Evolutionary conservation across 1,139 yeast species (phyloP).

Genomic region (Debaryomycetaceae sp.): DNA sequence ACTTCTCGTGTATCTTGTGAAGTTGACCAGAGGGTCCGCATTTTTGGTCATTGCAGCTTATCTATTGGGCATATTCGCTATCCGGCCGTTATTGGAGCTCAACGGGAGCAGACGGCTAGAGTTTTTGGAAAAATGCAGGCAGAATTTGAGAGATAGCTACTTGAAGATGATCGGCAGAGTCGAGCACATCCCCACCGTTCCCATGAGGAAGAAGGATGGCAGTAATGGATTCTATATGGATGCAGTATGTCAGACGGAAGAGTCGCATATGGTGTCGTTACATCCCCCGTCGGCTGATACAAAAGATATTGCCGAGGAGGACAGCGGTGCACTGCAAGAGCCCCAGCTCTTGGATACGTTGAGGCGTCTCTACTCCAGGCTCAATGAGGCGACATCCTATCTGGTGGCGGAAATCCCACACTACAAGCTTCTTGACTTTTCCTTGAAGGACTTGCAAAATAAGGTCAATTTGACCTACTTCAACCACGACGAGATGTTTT

Average conservation of each 20-base stretch:
- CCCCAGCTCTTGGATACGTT: constrained; percentile 22
- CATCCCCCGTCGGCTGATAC: constrained; percentile 1
- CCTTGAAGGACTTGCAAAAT: constrained; percentile 36
- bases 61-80: constrained; percentile 27
- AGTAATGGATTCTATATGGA: constrained; percentile 36
- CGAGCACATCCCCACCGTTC: constrained; percentile 40
- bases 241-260: constrained; percentile 37
- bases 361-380: constrained; percentile 17
- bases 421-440: constrained; percentile 25
- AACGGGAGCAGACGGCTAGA: constrained; percentile 31
- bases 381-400: constrained; percentile 28
- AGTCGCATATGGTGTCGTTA: constrained; percentile 16
- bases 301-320: constrained; percentile 13
- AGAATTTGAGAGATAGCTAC: constrained; percentile 34
- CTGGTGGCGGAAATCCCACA: constrained; percentile 32
- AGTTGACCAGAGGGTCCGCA: constrained; percentile 37
- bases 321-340: constrained; percentile 26
- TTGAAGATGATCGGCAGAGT: constrained; percentile 33
- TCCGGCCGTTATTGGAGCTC: constrained; percentile 36
- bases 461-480: constrained; percentile 36
- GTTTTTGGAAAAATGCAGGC: constrained; percentile 31
- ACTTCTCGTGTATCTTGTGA: constrained; percentile 26
- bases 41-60: constrained; percentile 27
- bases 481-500: constrained; percentile 27
- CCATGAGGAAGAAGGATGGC: constrained; percentile 24